These are phyloP conservation scores for Macrocybe gigantea DNA, from an alignment of 768 basidiomycete genomes.

Conservation along the genomic window DNA sequence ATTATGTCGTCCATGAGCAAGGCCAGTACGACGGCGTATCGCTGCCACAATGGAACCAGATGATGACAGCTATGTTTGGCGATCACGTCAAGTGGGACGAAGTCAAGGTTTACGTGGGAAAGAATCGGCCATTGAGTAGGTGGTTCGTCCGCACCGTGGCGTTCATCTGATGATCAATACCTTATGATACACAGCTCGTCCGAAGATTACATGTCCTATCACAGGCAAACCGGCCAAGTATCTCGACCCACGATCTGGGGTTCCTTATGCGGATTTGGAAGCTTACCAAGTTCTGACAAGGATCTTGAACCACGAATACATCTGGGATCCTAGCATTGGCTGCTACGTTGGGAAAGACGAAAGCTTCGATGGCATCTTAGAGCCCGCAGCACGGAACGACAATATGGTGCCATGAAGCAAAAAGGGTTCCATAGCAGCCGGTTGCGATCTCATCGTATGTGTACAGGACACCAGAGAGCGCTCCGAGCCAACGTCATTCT, in stretches of 20 bases:
- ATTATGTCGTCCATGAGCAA: slow-evolving; percentile 67
- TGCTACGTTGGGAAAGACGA: slow-evolving; percentile 34
- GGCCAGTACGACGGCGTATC: slow-evolving; percentile 37
- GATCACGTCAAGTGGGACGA: slow-evolving; percentile 79
- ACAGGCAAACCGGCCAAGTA: slow-evolving; percentile 78
- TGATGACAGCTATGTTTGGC: slow-evolving; percentile 82
- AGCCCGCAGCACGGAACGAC: too few species aligned
- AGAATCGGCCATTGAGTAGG: slow-evolving; percentile 61
- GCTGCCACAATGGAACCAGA: slow-evolving; percentile 62
- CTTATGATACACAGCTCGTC: slow-evolving; percentile 43
- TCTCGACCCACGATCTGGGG: slow-evolving; percentile 70
- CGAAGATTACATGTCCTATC: slow-evolving; percentile 62
- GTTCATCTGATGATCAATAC: background rate
- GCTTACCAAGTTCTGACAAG: slow-evolving; percentile 63
- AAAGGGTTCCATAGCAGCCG: too few species aligned
- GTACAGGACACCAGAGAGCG: too few species aligned
- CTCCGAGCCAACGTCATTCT: too few species aligned
- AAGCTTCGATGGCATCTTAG: too few species aligned
- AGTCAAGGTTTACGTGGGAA: slow-evolving; percentile 56
- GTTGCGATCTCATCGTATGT: too few species aligned
- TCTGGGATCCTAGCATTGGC: slow-evolving; percentile 50
- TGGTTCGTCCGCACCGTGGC: slow-evolving; percentile 5
- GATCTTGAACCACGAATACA: slow-evolving; percentile 61
- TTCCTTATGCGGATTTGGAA: slow-evolving; percentile 67
- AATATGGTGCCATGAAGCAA: too few species aligned